Base-by-base conservation (phyloP, 768 basidiomycete genomes). In the Pholiota microspora region DNA sequence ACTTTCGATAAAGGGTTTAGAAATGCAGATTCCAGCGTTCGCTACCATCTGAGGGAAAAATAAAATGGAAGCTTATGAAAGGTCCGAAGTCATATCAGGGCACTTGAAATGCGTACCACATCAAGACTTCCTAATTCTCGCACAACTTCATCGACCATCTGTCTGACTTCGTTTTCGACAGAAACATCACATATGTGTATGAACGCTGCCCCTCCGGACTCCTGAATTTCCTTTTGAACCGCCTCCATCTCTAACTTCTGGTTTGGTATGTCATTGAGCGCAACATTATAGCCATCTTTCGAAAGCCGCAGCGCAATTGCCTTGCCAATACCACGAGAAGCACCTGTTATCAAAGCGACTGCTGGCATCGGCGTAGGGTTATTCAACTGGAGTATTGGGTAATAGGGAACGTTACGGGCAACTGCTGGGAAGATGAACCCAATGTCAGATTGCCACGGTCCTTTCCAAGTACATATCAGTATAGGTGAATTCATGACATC, bases 41-140 rank as follows among this genome's bases (percentile, higher is more conserved):
- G 78, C 77, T 2, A 79, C 69, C 74, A 78, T 74, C 73, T 74
- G 10, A n/a, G n/a, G n/a, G n/a, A n/a, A n/a, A n/a, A n/a, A n/a
- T n/a, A n/a, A n/a, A n/a, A n/a, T n/a, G n/a, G n/a, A n/a, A n/a
- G n/a, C n/a, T n/a, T n/a, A n/a, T n/a, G n/a, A n/a, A n/a, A n/a
- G n/a, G n/a, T n/a, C n/a, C n/a, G n/a, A n/a, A n/a, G n/a, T n/a
- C n/a, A n/a, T n/a, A n/a, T n/a, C n/a, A n/a, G n/a, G 27, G 10
- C 13, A 32, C 3, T 15, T 12, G 7, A 27, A n/a, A 0, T 1
- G 56, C 79, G 55, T 45, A 80, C 81, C 15, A 79, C 78, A 55
- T 81, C 77, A 16, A 84, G 56, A 3, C 73, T 62, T 2, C 80
- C 81, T 7, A 81, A 65, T 73, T 45, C 40, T 15, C 64, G 47